Base-by-base conservation (phyloP, 1,284 basidiomycete genomes). In the Malassezia psittaci region DNA sequence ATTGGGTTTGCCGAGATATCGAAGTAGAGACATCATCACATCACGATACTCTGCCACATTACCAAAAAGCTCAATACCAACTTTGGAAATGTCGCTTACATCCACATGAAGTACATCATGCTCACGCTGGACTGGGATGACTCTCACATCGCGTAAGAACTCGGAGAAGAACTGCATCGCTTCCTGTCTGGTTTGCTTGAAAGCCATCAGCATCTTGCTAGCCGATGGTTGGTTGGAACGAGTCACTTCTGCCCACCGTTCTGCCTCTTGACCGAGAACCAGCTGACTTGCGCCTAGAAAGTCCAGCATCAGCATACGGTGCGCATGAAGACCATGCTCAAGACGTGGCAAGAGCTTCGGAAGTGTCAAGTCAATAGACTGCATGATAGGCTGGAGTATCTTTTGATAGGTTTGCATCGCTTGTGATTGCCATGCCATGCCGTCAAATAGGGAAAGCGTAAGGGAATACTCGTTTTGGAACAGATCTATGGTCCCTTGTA, bases 61-160 rank as follows among this genome's bases (percentile, higher is more conserved):
- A 3, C 63, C 59, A 5, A 72, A 51, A 39, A 69, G 68, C 13
- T 61, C 55, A n/a, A 72, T 51, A 0, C 66, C 64, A 10, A 64
- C 43, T 48, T 66, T 65, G 40, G 69, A 61, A 51, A 74, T 67
- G 41, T 72, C 69, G 52, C 69, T 72, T 54, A 74, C 66, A 8
- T 57, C 58, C 0, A 64, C 66, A 39, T 63, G 66, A 6, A 69
- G 64, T 2, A 67, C 66, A 36, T 72, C 69, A 3, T 53, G 48
- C 11, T 64, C 68, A 35, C 66, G 59, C 53, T 65, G 64, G 16
- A 59, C 38, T 8, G 71, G 69, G 21, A 73, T 66, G 2, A 60
- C 59, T 58, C 69, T 67, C 55, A 74, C 52, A 24, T 70, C 68
- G n/a, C 69, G 64, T 54, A 74, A 62, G 42, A 70, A 64, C 32